phyloP scores from a whole-genome alignment of 345 rosid genomes.

The Stellera chamaejasme region DNA sequence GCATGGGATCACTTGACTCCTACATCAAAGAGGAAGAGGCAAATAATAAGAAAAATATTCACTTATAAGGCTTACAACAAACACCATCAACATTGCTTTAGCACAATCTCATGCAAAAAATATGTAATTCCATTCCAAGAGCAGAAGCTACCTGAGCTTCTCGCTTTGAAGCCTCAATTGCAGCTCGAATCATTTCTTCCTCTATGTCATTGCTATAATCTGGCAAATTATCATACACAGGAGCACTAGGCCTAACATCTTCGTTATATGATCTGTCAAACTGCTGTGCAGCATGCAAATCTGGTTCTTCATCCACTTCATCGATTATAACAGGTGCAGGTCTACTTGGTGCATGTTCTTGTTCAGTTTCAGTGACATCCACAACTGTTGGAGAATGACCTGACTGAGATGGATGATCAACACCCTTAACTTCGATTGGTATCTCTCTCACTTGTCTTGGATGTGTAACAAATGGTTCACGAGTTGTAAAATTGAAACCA shows the following conservation, averaged over 20 bases:
- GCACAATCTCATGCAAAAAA: not conserved
- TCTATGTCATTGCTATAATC: constrained; percentile 75
- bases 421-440: constrained; percentile 80
- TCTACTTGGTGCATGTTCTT: constrained; percentile 33
- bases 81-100: not conserved
- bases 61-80: not conserved
- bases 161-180: constrained; percentile 91
- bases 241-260: constrained; percentile 31
- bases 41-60: constrained; percentile 10
- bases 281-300: constrained; percentile 16
- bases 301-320: constrained; percentile 50
- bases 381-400: constrained; percentile 57
- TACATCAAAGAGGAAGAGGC: constrained; percentile 15
- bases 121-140: not conserved
- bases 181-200: constrained; percentile 97
- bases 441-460: constrained; percentile 85
- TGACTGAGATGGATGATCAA: constrained; percentile 37
- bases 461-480: constrained; percentile 58
- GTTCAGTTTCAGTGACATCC: constrained; percentile 64
- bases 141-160: constrained; percentile 47
- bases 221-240: constrained; percentile 35
- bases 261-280: constrained; percentile 20
- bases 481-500: constrained; percentile 31
- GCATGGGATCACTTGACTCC: constrained; percentile 36
- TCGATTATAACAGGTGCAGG: constrained; percentile 50